Evolutionary conservation across 129 eudicot genomes (phyloP), one percentile per base, ranked within the genome.

Genomic region (Escallonia rubra): DNA sequence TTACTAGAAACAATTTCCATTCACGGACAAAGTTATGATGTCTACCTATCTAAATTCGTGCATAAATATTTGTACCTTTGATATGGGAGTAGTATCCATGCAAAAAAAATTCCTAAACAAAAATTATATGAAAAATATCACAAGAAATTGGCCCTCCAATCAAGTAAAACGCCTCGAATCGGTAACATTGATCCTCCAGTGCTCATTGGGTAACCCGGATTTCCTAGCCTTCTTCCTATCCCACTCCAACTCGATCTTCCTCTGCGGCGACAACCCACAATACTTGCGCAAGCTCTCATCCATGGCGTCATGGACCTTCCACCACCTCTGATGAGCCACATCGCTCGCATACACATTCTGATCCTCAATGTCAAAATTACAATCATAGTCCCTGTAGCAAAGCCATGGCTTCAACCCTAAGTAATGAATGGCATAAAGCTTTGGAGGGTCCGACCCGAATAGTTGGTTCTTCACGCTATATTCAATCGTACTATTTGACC

Each of bases 371-470:
- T 92, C 95, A 90, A 90, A 91, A 48, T 91, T 91, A 70, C 97
- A 91, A 68, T 91, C 97, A 5, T 91, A 91, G 53, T 91, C 97
- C 48, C 96, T 64, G 45, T 88, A 92, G 43, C 98, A 92, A 1
- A 75, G 61, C 98, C 98, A 92, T 6, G 98, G 98, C 83, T 92
- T 92, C 70, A 92, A 52, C 7, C 96, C 98, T 68, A 92, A 71
- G 65, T 88, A 92, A 79, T 92, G 98, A 44, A 92, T 81, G 7
- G 95, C 73, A 16, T 86, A 92, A 8, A 92, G 70, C 56, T 86
- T 78, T 1, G 98, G 87, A 5, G 98, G 98, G 50, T 92, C 91
- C 5, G 98, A 80, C 61, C 84, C 95, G 49, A 92, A 88, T 45
- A 92, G 41, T 43, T 86, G 96, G 82, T 92, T 92, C 76, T 92